Conservation (phyloP, 495 filamentous ascomycete genomes). For the Penicillium goetzii region DNA sequence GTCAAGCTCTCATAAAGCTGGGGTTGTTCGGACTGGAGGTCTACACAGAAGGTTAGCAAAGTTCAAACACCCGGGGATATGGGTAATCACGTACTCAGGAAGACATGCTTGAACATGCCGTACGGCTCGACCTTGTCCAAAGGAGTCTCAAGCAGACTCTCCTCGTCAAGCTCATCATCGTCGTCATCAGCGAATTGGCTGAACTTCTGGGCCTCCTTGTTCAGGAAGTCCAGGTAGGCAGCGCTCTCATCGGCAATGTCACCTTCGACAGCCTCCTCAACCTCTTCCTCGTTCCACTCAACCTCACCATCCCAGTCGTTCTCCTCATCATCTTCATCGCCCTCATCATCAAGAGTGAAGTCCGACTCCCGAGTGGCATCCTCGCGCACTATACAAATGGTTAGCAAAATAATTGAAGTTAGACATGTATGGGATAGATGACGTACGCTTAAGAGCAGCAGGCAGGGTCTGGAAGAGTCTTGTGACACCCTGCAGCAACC, state of each 20-base stretch:
- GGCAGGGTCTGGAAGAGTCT: constrained; percentile 90
- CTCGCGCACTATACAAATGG: constrained; percentile 66
- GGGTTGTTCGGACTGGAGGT: constrained; percentile 86
- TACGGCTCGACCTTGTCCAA: constrained; percentile 96
- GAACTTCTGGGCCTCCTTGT: constrained; percentile 90
- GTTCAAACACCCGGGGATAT: neutral
- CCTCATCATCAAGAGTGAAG: constrained; percentile 74
- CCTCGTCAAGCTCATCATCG: constrained; percentile 90
- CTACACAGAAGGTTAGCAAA: constrained; percentile 50
- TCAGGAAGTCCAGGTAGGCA: constrained; percentile 94
- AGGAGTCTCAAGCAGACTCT: constrained; percentile 87
- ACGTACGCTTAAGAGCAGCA: constrained; percentile 78
- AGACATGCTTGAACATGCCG: constrained; percentile 74
- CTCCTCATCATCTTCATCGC: constrained; percentile 75
- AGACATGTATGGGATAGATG: neutral
- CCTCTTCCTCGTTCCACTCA: constrained; percentile 71
- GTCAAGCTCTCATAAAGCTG: constrained; percentile 83
- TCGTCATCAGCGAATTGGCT: constrained; percentile 69
- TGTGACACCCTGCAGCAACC: constrained; percentile 87
- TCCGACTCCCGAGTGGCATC: constrained; percentile 89
- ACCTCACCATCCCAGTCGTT: constrained; percentile 67
- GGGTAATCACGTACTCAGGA: constrained; percentile 72
- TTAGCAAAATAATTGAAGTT: constrained; percentile 22
- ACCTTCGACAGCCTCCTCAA: constrained; percentile 55
- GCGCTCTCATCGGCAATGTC: constrained; percentile 88